Conservation (phyloP, 2,329 filamentous ascomycete genomes). For the Nothophaeocryptopus gaeumannii region DNA sequence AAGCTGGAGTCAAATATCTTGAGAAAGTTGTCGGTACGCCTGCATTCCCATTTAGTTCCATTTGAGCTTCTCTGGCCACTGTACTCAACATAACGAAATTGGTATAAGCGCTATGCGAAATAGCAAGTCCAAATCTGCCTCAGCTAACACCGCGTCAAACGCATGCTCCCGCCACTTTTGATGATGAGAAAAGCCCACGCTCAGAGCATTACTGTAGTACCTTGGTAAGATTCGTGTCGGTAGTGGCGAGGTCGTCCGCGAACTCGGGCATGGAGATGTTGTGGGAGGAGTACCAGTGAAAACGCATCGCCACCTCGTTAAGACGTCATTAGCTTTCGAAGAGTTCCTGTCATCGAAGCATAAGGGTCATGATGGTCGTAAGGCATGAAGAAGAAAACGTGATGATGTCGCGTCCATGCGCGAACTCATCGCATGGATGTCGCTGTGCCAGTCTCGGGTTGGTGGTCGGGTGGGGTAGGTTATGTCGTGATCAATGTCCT, state of each 20-base stretch:
- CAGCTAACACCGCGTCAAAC: conserved; percentile 14
- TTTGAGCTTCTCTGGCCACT: conserved; percentile 12
- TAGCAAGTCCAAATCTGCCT: conserved; percentile 19
- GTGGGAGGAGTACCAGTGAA: conserved; percentile 1
- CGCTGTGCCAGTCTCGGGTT: conserved; percentile 14
- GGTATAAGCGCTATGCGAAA: conserved; percentile 29
- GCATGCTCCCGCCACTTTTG: conserved; percentile 14
- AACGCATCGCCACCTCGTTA: too few relatives aligned
- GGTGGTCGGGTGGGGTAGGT: background rate
- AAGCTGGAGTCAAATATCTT: too few relatives aligned
- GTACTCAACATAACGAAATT: conserved; percentile 24
- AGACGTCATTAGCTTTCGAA: conserved; percentile 25
- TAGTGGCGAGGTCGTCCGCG: too few relatives aligned
- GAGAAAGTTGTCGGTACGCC: conserved; percentile 3
- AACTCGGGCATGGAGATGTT: background rate
- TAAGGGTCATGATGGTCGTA: conserved; percentile 29
- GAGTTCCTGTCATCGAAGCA: conserved; percentile 25
- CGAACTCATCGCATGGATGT: background rate
- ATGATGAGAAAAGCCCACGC: too few relatives aligned
- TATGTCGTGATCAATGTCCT: conserved; percentile 6
- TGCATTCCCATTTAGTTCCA: conserved; percentile 3
- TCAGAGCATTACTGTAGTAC: too few relatives aligned
- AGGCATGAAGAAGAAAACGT: conserved; percentile 25
- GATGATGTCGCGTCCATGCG: conserved; percentile 18
- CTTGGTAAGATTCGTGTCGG: too few relatives aligned